These are phyloP conservation scores for Coemansia sp. DNA, from an alignment of 192 early-diverging fungal species.

Conservation along the genomic window DNA sequence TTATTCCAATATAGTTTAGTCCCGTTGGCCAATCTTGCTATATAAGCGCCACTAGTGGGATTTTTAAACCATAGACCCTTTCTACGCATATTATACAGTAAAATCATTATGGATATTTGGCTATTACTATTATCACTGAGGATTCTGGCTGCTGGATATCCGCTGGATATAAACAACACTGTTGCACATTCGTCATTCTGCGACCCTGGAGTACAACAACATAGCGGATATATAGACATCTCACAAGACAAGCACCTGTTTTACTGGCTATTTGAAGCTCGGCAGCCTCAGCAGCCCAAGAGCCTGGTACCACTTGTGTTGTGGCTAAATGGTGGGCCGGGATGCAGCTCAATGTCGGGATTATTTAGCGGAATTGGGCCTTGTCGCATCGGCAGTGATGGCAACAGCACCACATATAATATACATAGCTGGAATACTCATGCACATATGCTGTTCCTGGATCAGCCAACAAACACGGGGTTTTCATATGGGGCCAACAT, in stretches of 20 bases:
- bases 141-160: not conserved
- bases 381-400: slow-evolving; percentile 70
- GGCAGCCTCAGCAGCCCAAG: slow-evolving; percentile 53
- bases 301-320: slow-evolving; percentile 65
- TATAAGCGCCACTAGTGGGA: too few species aligned
- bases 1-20: too few species aligned
- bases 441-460: slow-evolving; percentile 76
- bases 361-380: slow-evolving; percentile 78
- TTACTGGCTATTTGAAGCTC: slow-evolving; percentile 95
- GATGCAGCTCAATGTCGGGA: slow-evolving; percentile 73
- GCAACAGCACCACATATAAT: slow-evolving; percentile 67
- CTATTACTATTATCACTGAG: too few species aligned
- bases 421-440: slow-evolving; percentile 82
- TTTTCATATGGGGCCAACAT: slow-evolving; percentile 76
- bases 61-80: too few species aligned
- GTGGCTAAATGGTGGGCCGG: slow-evolving; percentile 80
- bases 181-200: slow-evolving; percentile 63
- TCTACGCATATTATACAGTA: too few species aligned
- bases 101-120: too few species aligned
- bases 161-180: not conserved
- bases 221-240: slow-evolving; percentile 69
- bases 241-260: slow-evolving; percentile 70
- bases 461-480: slow-evolving; percentile 86
- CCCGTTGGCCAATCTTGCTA: too few species aligned
- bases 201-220: slow-evolving; percentile 83